Percentiles rank a stretch among this genome's conserved stretches.
Evolutionary conservation across 1,284 basidiomycete species (phyloP).

Genomic region (Anthracocystis panici-leucophaei): DNA sequence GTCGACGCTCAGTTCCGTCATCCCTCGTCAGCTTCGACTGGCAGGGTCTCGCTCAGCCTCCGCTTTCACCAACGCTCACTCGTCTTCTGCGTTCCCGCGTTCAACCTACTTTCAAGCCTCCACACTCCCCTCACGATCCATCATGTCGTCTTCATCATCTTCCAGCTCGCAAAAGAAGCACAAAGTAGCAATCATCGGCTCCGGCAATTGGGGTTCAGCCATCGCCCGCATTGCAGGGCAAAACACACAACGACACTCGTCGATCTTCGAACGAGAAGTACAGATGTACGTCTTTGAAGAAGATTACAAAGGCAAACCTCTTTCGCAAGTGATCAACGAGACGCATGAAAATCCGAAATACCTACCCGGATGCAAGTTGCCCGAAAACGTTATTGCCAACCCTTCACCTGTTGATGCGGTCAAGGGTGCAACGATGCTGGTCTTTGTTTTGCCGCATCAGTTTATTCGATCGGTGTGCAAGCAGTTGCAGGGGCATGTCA

Average conservation of each 20-base stretch:
- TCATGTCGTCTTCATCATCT: conserved; percentile 31
- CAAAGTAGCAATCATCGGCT: conserved; percentile 74
- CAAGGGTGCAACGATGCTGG: conserved; percentile 73
- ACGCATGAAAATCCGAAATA: conserved; percentile 75
- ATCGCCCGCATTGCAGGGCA: conserved; percentile 73
- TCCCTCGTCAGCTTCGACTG: conserved; percentile 43
- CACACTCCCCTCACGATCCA: conserved; percentile 16
- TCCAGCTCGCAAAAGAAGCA: conserved; percentile 69
- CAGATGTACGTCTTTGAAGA: conserved; percentile 68
- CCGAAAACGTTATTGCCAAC: conserved; percentile 73
- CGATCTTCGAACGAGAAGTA: conserved; percentile 64
- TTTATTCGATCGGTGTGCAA: conserved; percentile 69
- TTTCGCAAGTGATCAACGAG: conserved; percentile 74
- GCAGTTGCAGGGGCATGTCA: conserved; percentile 63
- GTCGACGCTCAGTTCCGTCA: conserved; percentile 25
- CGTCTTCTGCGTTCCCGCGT: background rate
- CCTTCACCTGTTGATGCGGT: conserved; percentile 73
- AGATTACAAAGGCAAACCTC: conserved; percentile 72
- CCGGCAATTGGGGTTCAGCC: conserved; percentile 73
- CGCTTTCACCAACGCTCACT: background rate
- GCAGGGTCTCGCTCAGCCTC: conserved; percentile 27
- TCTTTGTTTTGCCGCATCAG: conserved; percentile 75
- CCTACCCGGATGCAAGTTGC: conserved; percentile 73
- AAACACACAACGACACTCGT: conserved; percentile 71
- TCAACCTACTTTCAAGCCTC: conserved; percentile 8